These are phyloP conservation scores for Globisporangium solare DNA, from an alignment of 352 stramenopile species.

Conservation along the genomic window DNA sequence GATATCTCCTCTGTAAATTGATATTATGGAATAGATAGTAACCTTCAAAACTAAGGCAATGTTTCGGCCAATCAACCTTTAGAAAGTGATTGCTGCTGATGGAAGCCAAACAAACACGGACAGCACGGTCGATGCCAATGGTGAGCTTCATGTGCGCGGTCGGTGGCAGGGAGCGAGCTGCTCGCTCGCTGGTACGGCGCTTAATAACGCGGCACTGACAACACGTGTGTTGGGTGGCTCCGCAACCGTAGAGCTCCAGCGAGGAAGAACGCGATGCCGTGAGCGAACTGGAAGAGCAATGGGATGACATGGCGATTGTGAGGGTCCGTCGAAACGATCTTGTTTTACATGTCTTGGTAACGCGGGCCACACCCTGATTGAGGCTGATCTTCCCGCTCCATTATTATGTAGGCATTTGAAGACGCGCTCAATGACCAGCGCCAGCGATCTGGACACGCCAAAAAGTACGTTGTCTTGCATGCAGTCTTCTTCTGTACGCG, in stretches of 20 bases:
- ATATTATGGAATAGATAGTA: neutral
- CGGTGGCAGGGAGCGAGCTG: too few species aligned
- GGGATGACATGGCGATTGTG: conserved; percentile 82
- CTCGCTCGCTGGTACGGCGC: neutral
- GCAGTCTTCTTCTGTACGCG: neutral
- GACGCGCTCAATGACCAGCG: conserved; percentile 51
- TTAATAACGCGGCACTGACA: neutral
- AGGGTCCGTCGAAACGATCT: conserved; percentile 27
- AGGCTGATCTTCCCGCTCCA: too few species aligned
- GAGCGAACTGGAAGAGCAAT: conserved; percentile 45
- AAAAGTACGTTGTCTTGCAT: conserved; percentile 3
- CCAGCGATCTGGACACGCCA: conserved; percentile 2
- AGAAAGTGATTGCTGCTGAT: neutral
- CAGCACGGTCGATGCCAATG: too few species aligned
- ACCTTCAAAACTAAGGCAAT: neutral
- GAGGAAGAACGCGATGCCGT: conserved; percentile 23
- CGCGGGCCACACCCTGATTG: too few species aligned
- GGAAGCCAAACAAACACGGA: neutral
- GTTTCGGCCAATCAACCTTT: too few species aligned
- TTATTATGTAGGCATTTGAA: conserved; percentile 55
- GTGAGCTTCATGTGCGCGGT: too few species aligned
- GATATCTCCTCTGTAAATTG: too few species aligned
- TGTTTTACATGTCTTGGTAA: neutral
- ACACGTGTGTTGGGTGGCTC: neutral
- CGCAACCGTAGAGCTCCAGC: conserved; percentile 33